Percentiles rank a stretch among this genome's conserved stretches.
Evolutionary conservation across 768 basidiomycete species (phyloP).

Genomic region (Dioszegia hungarica): DNA sequence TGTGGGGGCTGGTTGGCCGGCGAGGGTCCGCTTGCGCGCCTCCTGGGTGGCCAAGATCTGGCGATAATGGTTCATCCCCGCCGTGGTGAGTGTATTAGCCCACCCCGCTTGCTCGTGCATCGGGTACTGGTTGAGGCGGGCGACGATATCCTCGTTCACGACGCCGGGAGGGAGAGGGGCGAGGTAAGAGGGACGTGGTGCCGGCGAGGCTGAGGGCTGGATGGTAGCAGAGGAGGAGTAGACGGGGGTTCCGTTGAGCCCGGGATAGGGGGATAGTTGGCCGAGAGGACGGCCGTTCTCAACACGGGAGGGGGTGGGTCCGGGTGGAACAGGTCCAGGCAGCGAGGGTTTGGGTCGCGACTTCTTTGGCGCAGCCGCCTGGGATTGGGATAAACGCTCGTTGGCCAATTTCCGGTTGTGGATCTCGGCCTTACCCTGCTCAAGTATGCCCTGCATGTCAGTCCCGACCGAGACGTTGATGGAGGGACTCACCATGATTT

Average conservation of each 20-base stretch:
- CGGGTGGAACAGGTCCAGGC: background rate
- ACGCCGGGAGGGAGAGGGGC: conserved; percentile 34
- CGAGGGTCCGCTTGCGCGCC: conserved; percentile 9
- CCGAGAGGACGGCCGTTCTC: background rate
- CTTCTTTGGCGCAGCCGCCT: background rate
- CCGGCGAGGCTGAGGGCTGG: background rate
- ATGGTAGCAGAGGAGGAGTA: conserved; percentile 6
- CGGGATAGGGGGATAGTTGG: conserved; percentile 7
- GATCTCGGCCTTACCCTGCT: conserved; percentile 2
- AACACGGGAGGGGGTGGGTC: background rate
- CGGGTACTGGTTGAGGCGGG: conserved; percentile 33
- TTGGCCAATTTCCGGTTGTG: too few relatives aligned
- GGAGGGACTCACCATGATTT: conserved; percentile 43
- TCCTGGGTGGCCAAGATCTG: conserved; percentile 31
- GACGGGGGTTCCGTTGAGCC: conserved; percentile 4
- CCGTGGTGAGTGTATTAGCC: conserved; percentile 24
- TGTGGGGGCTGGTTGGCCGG: background rate
- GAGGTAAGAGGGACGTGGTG: conserved; percentile 12
- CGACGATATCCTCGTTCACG: conserved; percentile 41
- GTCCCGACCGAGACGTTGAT: too few relatives aligned
- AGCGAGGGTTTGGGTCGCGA: background rate
- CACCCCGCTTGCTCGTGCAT: conserved; percentile 35
- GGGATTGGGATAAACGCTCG: conserved; percentile 11
- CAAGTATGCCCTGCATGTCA: conserved; percentile 3
- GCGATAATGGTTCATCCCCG: conserved; percentile 25